Evolutionary conservation across 441 rosid species (phyloP).

Genomic region (Pelargonium cotyledonis): DNA sequence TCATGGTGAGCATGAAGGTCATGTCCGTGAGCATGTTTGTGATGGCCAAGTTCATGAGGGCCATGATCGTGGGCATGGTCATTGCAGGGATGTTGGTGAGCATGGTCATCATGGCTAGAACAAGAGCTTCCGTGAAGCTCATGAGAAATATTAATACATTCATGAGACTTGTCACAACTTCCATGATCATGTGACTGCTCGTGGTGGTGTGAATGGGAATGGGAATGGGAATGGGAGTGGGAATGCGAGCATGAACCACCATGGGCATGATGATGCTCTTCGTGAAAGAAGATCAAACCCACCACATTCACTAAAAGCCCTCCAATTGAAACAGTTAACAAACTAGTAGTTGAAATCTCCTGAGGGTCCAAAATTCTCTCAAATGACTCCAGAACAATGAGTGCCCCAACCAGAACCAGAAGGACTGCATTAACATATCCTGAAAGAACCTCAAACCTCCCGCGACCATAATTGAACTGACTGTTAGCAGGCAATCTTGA

Average conservation of each 20-base stretch:
- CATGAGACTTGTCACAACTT: conserved; percentile 29
- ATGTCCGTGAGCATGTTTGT: conserved; percentile 17
- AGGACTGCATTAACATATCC: conserved; percentile 93
- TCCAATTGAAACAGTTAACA: conserved; percentile 75
- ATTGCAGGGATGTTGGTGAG: conserved; percentile 3
- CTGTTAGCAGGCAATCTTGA: conserved; percentile 80
- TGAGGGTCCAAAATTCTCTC: conserved; percentile 95
- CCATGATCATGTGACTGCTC: conserved; percentile 27
- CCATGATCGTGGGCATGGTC: neutral
- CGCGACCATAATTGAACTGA: conserved; percentile 91
- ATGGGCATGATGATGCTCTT: conserved; percentile 98
- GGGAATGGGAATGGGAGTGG: conserved; percentile 37
- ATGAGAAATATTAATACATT: conserved; percentile 26
- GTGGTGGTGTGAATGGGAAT: conserved; percentile 37
- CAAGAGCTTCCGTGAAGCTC: conserved; percentile 26
- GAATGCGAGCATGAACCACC: conserved; percentile 63
- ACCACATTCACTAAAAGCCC: conserved; percentile 78
- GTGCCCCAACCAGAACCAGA: conserved; percentile 79
- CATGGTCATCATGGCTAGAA: conserved; percentile 30
- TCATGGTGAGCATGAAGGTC: conserved; percentile 6
- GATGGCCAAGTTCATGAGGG: too few relatives aligned
- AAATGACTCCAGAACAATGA: conserved; percentile 81
- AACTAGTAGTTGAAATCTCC: conserved; percentile 80
- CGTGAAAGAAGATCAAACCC: conserved; percentile 89
- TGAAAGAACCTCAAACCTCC: conserved; percentile 87